A percentile compares a stretch with the other conserved stretches of the same genome.
phyloP scores from a whole-genome alignment of 768 basidiomycete species.

The Boletus sp. region DNA sequence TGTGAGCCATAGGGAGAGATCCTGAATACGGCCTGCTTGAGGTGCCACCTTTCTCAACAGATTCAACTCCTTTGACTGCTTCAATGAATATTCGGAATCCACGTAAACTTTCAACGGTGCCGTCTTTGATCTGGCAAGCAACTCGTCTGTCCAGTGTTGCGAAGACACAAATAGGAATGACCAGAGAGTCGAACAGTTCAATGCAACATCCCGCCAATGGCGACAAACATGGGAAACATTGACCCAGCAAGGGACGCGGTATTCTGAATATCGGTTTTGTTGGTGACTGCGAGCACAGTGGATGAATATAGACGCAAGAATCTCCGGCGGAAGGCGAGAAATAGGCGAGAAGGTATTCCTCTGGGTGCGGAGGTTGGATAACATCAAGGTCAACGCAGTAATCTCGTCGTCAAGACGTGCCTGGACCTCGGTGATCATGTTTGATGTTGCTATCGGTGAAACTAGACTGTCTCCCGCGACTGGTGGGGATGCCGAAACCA shows the following conservation, averaged over 20 bases:
- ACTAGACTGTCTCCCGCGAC: not conserved
- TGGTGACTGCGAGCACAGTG: constrained; percentile 1
- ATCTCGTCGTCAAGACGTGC: constrained; percentile 20
- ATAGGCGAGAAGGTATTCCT: constrained; percentile 17
- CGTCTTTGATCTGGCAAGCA: constrained; percentile 44
- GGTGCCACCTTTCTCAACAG: constrained; percentile 31
- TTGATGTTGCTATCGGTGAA: not conserved
- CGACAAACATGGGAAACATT: constrained; percentile 24
- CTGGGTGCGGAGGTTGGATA: constrained; percentile 15
- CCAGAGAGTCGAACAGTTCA: constrained; percentile 43
- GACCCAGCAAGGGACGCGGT: constrained; percentile 20
- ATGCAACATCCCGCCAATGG: constrained; percentile 44
- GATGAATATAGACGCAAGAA: constrained; percentile 23
- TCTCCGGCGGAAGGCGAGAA: constrained; percentile 21
- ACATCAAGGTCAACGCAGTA: constrained; percentile 5
- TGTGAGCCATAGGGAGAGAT: constrained; percentile 28
- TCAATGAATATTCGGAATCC: constrained; percentile 29
- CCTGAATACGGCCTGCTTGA: constrained; percentile 34
- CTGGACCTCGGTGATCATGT: not conserved
- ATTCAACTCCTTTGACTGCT: constrained; percentile 25
- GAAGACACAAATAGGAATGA: constrained; percentile 32
- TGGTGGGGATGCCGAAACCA: not conserved
- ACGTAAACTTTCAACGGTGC: constrained; percentile 25
- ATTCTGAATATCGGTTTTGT: not conserved
- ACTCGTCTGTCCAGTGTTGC: constrained; percentile 38